Base-by-base conservation (phyloP, 768 basidiomycete genomes). In the Sutorius australiensis region DNA sequence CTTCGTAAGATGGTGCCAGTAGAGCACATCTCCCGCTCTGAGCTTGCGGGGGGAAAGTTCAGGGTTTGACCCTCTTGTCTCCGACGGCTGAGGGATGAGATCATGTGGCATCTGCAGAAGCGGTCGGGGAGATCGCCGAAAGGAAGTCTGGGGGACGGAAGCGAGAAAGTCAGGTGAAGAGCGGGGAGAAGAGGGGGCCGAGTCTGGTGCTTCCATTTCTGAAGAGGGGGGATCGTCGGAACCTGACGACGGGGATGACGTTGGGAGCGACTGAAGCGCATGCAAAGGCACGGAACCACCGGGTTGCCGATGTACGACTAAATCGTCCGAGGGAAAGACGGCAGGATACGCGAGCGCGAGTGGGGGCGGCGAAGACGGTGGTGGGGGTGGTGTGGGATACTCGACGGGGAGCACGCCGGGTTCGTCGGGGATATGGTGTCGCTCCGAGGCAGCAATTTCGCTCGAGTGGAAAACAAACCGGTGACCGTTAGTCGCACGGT, bases 391-490 rank as follows among this genome's bases (percentile, higher is more conserved):
- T 24, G 65, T 43, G 27, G 64, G 61, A 49, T 68, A 63, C 47
- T 79, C 76, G 51, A 73, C 68, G 13, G 77, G 74, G 21, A 79
- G 70, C 16, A 88, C 80, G 24, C 86, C 86, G 27, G 78, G 79
- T 65, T 91, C 88, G 54, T 79, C 75, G 33, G 70, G 70, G 51
- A 87, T 71, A 58, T 88, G 84, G 61, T 78, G 76, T 39, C 88
- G 80, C 62, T 87, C 85, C 27, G 78, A 78, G 9, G 80, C 80
- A 24, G 68, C 58, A 48, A 90, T 81, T 68, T 86, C 85, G 57
- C 68, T 78, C 37, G 85, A 86, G 73, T 92, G 89, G 67, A 92
- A 93, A 33, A 93, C 90, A 67, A 89, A 93, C 30, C 89, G 82
- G 67, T 92, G 89, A 9, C 89, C 88, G 67, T 92, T 92, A 21